Conservation (phyloP, 495 filamentous ascomycete species). For the Apodospora peruviana region DNA sequence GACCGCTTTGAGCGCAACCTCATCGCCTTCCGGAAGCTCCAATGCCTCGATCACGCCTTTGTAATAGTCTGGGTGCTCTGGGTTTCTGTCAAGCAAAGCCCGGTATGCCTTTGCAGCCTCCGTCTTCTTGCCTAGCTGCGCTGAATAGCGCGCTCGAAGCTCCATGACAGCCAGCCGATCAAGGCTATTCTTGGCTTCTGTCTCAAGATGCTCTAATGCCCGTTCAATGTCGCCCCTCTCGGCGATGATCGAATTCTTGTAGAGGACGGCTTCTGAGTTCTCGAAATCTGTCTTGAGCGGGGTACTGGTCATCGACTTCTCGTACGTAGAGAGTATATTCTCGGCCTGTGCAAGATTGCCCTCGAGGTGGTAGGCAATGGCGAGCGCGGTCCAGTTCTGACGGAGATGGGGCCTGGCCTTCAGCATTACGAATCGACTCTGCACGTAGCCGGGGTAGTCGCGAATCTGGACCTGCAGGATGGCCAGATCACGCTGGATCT, state of each 20-base stretch:
- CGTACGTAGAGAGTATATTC: constrained; percentile 83
- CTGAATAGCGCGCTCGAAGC: constrained; percentile 75
- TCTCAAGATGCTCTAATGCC: constrained; percentile 83
- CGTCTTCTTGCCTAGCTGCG: constrained; percentile 67
- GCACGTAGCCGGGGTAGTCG: constrained; percentile 88
- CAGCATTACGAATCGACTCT: constrained; percentile 79
- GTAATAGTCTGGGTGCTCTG: constrained; percentile 85
- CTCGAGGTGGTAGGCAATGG: constrained; percentile 83
- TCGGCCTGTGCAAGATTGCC: constrained; percentile 83
- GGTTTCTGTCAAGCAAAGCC: constrained; percentile 75
- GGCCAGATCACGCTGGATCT: constrained; percentile 92
- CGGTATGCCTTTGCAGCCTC: constrained; percentile 81
- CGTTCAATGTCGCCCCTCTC: constrained; percentile 72
- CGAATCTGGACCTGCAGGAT: constrained; percentile 94
- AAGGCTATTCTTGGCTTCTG: constrained; percentile 65
- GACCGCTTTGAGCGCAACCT: constrained; percentile 56
- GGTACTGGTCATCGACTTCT: constrained; percentile 77
- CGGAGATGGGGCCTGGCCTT: constrained; percentile 70
- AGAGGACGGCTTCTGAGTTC: constrained; percentile 91
- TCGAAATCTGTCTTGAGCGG: constrained; percentile 75
- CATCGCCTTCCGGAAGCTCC: constrained; percentile 56
- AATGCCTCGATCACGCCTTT: constrained; percentile 64
- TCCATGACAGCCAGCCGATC: constrained; percentile 91
- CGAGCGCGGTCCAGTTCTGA: constrained; percentile 94
- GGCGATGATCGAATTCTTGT: constrained; percentile 93